Conservation (phyloP, 495 filamentous ascomycete species). For the Penicillium robsamsonii region DNA sequence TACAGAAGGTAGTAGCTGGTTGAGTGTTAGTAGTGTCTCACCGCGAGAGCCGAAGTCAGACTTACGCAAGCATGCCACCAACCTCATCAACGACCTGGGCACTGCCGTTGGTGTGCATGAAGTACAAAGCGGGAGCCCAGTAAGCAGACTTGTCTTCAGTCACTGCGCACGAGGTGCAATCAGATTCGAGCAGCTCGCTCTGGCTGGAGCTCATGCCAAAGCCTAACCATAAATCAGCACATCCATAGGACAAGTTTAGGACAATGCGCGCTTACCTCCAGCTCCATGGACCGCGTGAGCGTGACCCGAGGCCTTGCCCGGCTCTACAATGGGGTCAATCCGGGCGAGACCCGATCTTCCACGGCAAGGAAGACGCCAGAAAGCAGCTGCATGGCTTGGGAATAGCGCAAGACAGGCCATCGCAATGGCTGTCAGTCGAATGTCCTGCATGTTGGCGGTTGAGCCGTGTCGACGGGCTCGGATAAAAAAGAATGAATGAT, state of each 20-base stretch:
- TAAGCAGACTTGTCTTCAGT: slow-evolving; percentile 62
- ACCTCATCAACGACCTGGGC: slow-evolving; percentile 51
- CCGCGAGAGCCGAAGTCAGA: slow-evolving; percentile 2
- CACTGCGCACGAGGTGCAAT: slow-evolving; percentile 58
- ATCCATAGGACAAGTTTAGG: not conserved
- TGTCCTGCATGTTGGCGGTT: slow-evolving; percentile 23
- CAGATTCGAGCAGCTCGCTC: slow-evolving; percentile 42
- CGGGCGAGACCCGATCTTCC: slow-evolving; percentile 60
- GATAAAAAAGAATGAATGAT: slow-evolving; percentile 19
- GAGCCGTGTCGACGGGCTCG: slow-evolving; percentile 20
- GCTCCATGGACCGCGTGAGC: slow-evolving; percentile 54
- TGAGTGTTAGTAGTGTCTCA: slow-evolving; percentile 3
- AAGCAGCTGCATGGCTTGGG: slow-evolving; percentile 54
- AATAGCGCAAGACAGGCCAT: slow-evolving; percentile 34
- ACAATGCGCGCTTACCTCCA: slow-evolving; percentile 44
- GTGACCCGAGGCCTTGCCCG: slow-evolving; percentile 46
- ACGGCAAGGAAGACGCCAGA: slow-evolving; percentile 86
- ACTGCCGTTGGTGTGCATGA: slow-evolving; percentile 55
- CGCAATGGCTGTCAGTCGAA: slow-evolving; percentile 21
- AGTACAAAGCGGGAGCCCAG: slow-evolving; percentile 61
- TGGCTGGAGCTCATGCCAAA: slow-evolving; percentile 48
- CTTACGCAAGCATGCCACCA: slow-evolving; percentile 58
- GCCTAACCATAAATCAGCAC: slow-evolving; percentile 26
- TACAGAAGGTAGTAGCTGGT: slow-evolving; percentile 73
- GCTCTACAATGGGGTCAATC: slow-evolving; percentile 54